Evolutionary conservation across 306 rosid species (phyloP).

Genomic region (Citrullus mucosospermus): DNA sequence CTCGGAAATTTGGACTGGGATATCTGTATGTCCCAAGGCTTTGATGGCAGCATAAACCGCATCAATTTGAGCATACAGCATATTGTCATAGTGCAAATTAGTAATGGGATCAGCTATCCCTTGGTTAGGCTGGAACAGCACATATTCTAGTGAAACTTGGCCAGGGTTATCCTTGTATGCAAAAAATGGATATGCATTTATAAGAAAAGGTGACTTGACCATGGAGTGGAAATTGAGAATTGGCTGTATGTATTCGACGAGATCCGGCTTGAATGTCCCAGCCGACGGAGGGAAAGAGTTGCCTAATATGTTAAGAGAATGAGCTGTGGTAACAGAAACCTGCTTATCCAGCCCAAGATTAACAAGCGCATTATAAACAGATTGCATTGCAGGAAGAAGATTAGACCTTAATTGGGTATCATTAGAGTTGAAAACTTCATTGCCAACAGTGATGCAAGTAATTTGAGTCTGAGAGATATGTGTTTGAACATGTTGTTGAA

Average conservation of each 20-base stretch:
- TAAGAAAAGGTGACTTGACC: conserved; percentile 47
- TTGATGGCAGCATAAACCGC: conserved; percentile 73
- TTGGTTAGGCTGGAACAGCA: conserved; percentile 54
- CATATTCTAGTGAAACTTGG: conserved; percentile 40
- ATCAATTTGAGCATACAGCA: conserved; percentile 84
- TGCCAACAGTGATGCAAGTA: conserved; percentile 57
- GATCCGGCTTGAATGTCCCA: conserved; percentile 40
- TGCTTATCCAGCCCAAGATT: conserved; percentile 42
- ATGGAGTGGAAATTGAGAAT: conserved; percentile 42
- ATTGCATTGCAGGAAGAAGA: conserved; percentile 71
- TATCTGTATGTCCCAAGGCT: conserved; percentile 44
- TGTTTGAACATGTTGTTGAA: conserved; percentile 40
- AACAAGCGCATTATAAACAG: conserved; percentile 38
- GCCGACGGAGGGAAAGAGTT: conserved; percentile 66
- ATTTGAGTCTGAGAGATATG: conserved; percentile 51
- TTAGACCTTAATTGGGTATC: conserved; percentile 21
- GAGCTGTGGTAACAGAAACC: conserved; percentile 53
- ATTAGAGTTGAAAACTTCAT: conserved; percentile 44
- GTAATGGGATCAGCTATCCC: conserved; percentile 57
- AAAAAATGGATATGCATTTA: conserved; percentile 73
- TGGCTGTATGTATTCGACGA: conserved; percentile 42
- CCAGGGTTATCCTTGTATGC: conserved; percentile 62
- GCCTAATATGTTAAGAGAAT: conserved; percentile 40
- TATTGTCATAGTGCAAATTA: conserved; percentile 66
- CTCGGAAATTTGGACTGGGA: conserved; percentile 63